Conservation (phyloP, 768 basidiomycete species). For the Sistotremastrum suecicum region DNA sequence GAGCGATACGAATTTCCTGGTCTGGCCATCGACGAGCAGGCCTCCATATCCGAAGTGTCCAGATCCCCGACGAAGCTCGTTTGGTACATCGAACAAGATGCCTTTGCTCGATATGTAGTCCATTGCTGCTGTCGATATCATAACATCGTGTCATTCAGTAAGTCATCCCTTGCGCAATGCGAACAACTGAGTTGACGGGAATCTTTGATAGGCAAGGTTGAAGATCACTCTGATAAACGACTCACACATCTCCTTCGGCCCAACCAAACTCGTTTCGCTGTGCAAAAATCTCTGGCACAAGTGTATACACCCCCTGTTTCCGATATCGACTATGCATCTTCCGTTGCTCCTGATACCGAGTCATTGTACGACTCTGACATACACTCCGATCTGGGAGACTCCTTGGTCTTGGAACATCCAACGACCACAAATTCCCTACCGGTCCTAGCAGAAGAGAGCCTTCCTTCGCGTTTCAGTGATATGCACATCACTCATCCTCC, state of each 20-base stretch:
- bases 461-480: too few species aligned
- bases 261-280: conserved; percentile 50
- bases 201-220: neutral
- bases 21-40: conserved; percentile 34
- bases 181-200: neutral
- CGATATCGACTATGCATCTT: conserved; percentile 32
- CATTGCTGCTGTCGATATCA: conserved; percentile 76
- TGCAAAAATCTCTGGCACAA: conserved; percentile 18
- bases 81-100: conserved; percentile 58
- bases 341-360: too few species aligned
- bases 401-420: too few species aligned
- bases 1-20: conserved; percentile 20
- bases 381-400: too few species aligned
- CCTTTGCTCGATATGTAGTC: conserved; percentile 67
- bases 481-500: too few species aligned
- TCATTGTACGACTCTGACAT: too few species aligned
- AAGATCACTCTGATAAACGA: conserved; percentile 36
- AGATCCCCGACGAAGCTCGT: conserved; percentile 53
- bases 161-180: conserved; percentile 15
- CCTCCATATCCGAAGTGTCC: conserved; percentile 47
- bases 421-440: too few species aligned
- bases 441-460: too few species aligned
- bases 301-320: conserved; percentile 65
- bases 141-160: conserved; percentile 71
- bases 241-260: conserved; percentile 74